These are phyloP conservation scores for Wickerhamiella siamensis DNA, from an alignment of 805 yeast genomes.

Conservation along the genomic window DNA sequence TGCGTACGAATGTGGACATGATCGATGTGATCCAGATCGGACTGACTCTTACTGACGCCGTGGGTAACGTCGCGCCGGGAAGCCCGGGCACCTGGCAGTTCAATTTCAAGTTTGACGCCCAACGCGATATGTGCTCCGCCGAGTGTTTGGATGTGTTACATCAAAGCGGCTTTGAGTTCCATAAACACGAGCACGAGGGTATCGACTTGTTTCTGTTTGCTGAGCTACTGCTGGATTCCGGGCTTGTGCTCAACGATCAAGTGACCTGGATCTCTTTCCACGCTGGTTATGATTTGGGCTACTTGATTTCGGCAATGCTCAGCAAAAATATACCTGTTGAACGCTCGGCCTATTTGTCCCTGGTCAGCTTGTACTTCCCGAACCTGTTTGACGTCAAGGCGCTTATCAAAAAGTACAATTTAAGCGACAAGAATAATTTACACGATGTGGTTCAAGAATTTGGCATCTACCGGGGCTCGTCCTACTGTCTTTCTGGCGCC, in stretches of 20 bases:
- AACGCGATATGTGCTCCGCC: conserved; percentile 66
- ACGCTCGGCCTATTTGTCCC: conserved; percentile 61
- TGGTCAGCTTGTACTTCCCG: conserved; percentile 64
- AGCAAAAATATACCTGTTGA: conserved; percentile 67
- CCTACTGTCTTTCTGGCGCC: conserved; percentile 31
- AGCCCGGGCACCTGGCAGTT: conserved; percentile 87
- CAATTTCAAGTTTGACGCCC: conserved; percentile 70
- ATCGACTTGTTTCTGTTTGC: conserved; percentile 70
- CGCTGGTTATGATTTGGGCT: conserved; percentile 90
- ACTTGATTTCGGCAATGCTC: conserved; percentile 60
- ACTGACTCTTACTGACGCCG: conserved; percentile 52
- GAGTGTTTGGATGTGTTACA: conserved; percentile 70
- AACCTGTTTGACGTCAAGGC: conserved; percentile 67
- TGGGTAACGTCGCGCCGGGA: conserved; percentile 54
- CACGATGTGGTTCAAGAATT: conserved; percentile 32
- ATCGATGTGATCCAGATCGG: conserved; percentile 78
- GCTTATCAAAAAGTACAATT: conserved; percentile 26
- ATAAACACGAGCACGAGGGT: conserved; percentile 58
- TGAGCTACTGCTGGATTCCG: conserved; percentile 71
- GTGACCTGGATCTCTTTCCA: conserved; percentile 87
- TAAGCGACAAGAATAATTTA: conserved; percentile 24
- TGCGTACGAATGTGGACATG: conserved; percentile 81
- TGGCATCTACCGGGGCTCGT: conserved; percentile 24
- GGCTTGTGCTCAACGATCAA: conserved; percentile 55
- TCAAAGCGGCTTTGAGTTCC: conserved; percentile 73